These are phyloP conservation scores for Grosmannia clavigera DNA, from an alignment of 2,329 filamentous ascomycete genomes.

Conservation along the genomic window DNA sequence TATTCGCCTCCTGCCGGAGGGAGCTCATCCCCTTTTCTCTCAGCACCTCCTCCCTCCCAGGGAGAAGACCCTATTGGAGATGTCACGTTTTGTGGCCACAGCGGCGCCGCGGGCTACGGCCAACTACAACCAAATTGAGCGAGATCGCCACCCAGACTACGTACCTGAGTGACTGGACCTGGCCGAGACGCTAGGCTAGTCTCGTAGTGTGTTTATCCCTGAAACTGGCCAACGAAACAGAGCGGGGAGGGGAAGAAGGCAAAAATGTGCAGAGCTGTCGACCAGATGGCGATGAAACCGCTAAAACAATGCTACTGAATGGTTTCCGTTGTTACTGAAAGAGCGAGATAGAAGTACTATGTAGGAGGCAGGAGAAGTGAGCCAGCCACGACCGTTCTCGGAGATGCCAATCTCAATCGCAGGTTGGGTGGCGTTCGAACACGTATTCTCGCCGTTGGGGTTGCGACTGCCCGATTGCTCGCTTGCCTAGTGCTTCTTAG, in stretches of 20 bases:
- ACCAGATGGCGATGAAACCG: not conserved
- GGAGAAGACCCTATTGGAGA: not conserved
- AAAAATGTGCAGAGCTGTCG: not conserved
- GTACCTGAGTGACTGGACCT: not conserved
- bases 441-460: not conserved
- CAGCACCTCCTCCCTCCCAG: not conserved
- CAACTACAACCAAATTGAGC: not conserved
- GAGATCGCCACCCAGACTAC: not conserved
- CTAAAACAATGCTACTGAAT: not conserved
- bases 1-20: not conserved
- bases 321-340: not conserved
- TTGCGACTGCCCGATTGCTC: too few species aligned
- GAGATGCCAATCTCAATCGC: not conserved
- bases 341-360: not conserved
- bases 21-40: not conserved
- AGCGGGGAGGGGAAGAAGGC: not conserved
- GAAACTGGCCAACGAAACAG: not conserved
- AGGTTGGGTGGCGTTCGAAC: not conserved
- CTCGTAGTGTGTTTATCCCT: not conserved
- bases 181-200: not conserved
- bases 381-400: not conserved
- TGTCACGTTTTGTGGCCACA: not conserved
- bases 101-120: not conserved
- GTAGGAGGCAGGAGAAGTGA: not conserved
- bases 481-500: not conserved